phyloP scores from a whole-genome alignment of 768 basidiomycete species.

The Mycena rebaudengoi region DNA sequence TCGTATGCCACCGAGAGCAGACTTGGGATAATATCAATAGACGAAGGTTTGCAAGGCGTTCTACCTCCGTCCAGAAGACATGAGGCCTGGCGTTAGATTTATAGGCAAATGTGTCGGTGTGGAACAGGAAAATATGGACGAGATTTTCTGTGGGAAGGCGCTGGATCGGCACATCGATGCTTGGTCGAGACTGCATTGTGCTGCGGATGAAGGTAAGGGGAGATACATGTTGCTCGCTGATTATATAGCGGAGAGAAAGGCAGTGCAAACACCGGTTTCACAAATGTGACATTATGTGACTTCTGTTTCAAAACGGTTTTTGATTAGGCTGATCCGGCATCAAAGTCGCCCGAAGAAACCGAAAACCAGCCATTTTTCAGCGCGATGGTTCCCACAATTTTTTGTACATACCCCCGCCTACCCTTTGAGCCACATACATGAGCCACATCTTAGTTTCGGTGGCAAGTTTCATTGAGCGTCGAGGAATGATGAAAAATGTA shows the following conservation, averaged over 20 bases:
- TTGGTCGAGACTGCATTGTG: not conserved
- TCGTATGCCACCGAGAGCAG: constrained; percentile 11
- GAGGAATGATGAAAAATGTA: too few relatives aligned
- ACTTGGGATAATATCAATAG: constrained; percentile 12
- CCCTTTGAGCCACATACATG: too few relatives aligned
- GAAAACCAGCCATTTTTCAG: too few relatives aligned
- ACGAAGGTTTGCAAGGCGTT: constrained; percentile 6
- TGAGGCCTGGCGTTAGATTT: constrained; percentile 1
- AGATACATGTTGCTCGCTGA: not conserved
- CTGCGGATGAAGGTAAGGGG: not conserved
- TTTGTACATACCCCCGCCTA: too few relatives aligned
- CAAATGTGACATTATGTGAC: not conserved
- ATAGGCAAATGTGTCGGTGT: constrained; percentile 10
- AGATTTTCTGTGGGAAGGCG: constrained; percentile 5
- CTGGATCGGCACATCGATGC: not conserved
- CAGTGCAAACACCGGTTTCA: not conserved
- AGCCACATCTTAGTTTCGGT: too few relatives aligned
- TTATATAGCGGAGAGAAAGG: not conserved
- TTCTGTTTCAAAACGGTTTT: too few relatives aligned
- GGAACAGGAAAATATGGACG: constrained; percentile 11
- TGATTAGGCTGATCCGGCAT: too few relatives aligned
- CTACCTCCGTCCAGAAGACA: constrained; percentile 1
- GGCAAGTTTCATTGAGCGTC: too few relatives aligned
- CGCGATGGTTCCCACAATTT: too few relatives aligned
- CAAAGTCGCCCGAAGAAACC: too few relatives aligned